Percentiles rank a stretch among this genome's conserved stretches.
Conservation (phyloP, 305 asterid genomes). For the Fraxinus greggii region DNA sequence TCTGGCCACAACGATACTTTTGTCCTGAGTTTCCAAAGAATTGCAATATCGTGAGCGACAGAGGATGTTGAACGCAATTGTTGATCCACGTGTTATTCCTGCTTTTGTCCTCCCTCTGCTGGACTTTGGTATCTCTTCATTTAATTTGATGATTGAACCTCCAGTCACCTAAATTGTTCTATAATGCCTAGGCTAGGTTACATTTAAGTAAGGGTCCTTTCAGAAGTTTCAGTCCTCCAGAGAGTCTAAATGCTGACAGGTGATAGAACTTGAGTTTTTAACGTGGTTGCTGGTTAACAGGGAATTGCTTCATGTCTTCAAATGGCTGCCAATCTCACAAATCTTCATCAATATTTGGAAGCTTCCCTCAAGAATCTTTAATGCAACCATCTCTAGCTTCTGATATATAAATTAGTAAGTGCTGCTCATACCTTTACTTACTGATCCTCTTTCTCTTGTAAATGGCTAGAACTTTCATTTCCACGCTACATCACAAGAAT, state of each 20-base stretch:
- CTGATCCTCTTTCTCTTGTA: constrained; percentile 3
- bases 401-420: neutral
- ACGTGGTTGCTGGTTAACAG: constrained; percentile 35
- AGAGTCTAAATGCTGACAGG: constrained; percentile 28
- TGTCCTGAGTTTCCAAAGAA: neutral
- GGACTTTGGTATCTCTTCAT: neutral
- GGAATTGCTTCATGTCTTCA: constrained; percentile 46
- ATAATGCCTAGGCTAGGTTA: neutral
- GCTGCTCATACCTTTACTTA: neutral
- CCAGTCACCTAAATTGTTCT: neutral
- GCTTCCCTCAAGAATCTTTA: constrained; percentile 51
- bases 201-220: neutral
- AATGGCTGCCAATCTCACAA: constrained; percentile 55
- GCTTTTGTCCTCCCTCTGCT: neutral
- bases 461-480: neutral
- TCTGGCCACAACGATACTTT: neutral
- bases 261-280: constrained; percentile 52
- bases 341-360: constrained; percentile 51
- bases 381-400: neutral
- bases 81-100: neutral
- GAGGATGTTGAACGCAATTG: neutral
- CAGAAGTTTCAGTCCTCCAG: neutral
- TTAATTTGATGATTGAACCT: neutral
- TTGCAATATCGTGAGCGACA: neutral
- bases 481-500: neutral